Evolutionary conservation across 2,329 filamentous ascomycete species (phyloP).

Genomic region (Aspergillus proliferans): DNA sequence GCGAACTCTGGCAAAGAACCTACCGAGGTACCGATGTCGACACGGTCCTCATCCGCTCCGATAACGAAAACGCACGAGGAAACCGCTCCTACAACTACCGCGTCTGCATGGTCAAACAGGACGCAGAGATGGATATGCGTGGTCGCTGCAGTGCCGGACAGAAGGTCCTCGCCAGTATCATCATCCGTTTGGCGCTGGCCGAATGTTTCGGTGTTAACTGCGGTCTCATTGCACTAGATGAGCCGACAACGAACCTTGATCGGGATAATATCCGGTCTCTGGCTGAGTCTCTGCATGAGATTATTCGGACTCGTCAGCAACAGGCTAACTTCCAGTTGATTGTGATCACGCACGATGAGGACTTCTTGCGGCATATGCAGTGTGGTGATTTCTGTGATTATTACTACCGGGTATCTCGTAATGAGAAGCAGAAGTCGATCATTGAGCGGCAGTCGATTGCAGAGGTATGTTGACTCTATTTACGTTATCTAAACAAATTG

Average conservation of each 20-base stretch:
- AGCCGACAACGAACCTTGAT: slow-evolving; percentile 95
- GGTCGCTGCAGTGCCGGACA: slow-evolving; percentile 94
- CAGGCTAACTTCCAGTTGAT: slow-evolving; percentile 97
- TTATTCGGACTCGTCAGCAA: slow-evolving; percentile 74
- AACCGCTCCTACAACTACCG: slow-evolving; percentile 94
- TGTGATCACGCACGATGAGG: slow-evolving; percentile 97
- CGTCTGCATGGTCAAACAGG: slow-evolving; percentile 94
- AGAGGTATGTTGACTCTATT: slow-evolving; percentile 32
- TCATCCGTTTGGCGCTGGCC: slow-evolving; percentile 90
- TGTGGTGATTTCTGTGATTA: slow-evolving; percentile 88
- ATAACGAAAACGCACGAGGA: slow-evolving; percentile 67
- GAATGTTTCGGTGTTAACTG: slow-evolving; percentile 97
- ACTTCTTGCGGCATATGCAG: slow-evolving; percentile 88
- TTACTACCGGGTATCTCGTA: slow-evolving; percentile 80
- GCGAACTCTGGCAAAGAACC: slow-evolving; percentile 93
- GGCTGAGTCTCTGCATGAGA: slow-evolving; percentile 74
- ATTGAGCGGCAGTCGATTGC: slow-evolving; percentile 62
- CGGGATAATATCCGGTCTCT: slow-evolving; percentile 88
- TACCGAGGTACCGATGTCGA: slow-evolving; percentile 98
- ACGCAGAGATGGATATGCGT: slow-evolving; percentile 98
- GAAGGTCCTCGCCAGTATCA: slow-evolving; percentile 93
- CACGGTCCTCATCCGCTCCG: slow-evolving; percentile 89
- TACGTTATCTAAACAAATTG: neutral
- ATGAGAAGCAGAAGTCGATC: slow-evolving; percentile 77
- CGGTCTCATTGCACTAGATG: slow-evolving; percentile 91